phyloP scores from a whole-genome alignment of 139 green algal species.

The Ettlia oleoabundans region DNA sequence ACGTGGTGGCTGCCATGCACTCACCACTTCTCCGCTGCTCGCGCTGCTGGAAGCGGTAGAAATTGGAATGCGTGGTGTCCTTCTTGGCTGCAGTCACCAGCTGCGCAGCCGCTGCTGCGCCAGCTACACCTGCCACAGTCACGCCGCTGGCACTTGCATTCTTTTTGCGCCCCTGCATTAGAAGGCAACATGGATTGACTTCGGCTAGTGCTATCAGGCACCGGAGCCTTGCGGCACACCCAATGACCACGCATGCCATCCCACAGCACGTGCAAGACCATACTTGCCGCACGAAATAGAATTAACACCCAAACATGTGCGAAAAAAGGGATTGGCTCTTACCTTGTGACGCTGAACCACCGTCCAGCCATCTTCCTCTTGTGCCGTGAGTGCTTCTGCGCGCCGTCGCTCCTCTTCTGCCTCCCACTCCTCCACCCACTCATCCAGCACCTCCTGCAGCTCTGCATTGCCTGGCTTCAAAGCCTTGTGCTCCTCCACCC shows the following conservation, averaged over 20 bases:
- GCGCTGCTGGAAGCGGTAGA: constrained; percentile 83
- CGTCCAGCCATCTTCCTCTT: constrained; percentile 80
- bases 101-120: constrained; percentile 58
- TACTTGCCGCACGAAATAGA: too few relatives aligned
- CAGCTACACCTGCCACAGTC: constrained; percentile 61
- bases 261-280: too few relatives aligned
- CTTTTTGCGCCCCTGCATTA: constrained; percentile 58
- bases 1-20: not conserved
- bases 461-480: constrained; percentile 41
- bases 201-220: too few relatives aligned
- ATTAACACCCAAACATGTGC: too few relatives aligned
- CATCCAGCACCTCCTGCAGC: constrained; percentile 63
- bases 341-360: constrained; percentile 81
- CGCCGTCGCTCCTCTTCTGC: constrained; percentile 51
- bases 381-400: constrained; percentile 50
- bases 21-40: constrained; percentile 67
- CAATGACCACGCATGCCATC: too few relatives aligned
- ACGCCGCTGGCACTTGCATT: constrained; percentile 41
- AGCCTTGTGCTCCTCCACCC: constrained; percentile 73
- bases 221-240: too few relatives aligned
- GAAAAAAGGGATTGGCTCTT: not conserved
- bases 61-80: constrained; percentile 52
- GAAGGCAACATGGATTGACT: too few relatives aligned
- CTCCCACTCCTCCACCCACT: constrained; percentile 74
- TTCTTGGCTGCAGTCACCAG: constrained; percentile 36